Conservation (phyloP, 208 protist genomes). For the Wallacemonas collosoma region DNA sequence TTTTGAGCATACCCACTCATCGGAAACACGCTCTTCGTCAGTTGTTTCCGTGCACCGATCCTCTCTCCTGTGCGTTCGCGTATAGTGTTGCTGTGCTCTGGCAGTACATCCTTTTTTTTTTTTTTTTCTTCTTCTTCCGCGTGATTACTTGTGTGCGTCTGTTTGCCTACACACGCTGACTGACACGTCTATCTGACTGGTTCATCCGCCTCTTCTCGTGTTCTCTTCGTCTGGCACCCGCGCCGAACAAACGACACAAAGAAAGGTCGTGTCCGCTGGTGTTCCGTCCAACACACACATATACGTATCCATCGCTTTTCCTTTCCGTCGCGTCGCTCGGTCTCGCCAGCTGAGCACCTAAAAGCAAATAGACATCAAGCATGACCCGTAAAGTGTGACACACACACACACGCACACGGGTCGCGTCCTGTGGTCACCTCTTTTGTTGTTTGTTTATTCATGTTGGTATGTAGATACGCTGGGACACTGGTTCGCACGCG, state of each 20-base stretch:
- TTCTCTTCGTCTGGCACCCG: no score
- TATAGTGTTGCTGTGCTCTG: no score
- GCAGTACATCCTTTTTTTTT: neutral
- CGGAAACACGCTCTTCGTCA: neutral
- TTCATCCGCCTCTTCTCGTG: no score
- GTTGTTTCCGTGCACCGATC: neutral
- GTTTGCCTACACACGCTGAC: no score
- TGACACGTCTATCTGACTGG: no score
- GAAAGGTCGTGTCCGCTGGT: neutral
- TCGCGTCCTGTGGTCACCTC: neutral
- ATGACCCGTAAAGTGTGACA: neutral
- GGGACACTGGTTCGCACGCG: neutral
- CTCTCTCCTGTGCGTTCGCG: neutral
- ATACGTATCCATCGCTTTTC: neutral
- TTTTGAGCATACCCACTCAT: neutral
- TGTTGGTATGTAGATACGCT: neutral
- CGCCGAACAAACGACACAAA: neutral
- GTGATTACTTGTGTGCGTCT: no score
- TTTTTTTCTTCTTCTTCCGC: neutral
- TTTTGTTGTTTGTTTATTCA: conserved; percentile 2
- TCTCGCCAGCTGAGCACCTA: neutral
- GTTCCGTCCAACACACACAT: neutral
- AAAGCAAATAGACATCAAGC: neutral
- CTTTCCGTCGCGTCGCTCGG: neutral
- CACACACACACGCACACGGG: neutral